Evolutionary conservation across 1,284 basidiomycete genomes (phyloP), one percentile per base, ranked within the genome.

Genomic region (Puccinia horiana): DNA sequence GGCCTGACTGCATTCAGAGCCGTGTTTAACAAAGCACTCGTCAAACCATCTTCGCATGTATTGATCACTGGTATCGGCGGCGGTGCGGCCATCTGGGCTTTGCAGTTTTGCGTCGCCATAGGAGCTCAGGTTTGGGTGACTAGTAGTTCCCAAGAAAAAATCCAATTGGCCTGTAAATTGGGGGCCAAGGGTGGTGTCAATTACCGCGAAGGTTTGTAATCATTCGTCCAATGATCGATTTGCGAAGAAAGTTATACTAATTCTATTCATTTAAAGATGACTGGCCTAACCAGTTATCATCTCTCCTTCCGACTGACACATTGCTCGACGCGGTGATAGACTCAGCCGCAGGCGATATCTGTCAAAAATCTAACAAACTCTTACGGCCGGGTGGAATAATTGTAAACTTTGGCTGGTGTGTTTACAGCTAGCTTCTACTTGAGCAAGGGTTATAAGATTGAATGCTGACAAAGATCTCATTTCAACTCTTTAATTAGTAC

Each of bases 101-200:
- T 80, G 29, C 78, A 80, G 69, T 80, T 80, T 40, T 70, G 67
- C 67, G 23, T 73, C 23, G 78, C 78, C 14, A 32, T 61, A n/a
- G 78, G 78, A n/a, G 65, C 67, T 11, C 58, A 70, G 35, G 78
- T 80, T 32, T 80, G 78, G 78, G 78, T 80, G 2, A 73, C 67
- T 4, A 80, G 78, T 49, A 70, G 78, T 3, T 73, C 37, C 32
- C 52, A 80, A 3, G n/a, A 80, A 54, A 80, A 80, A 32, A 35
- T 80, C 1, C 12, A 80, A 16, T 29, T 12, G 5, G 78, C 78
- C 12, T 58, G 54, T 44, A 23, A 35, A 47, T 69, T 80, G 42
- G 78, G 78, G 26, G 78, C 78, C n/a, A 42, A 72, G 56, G 78
- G n/a, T 80, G 78, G 78, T 6, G 78, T 80, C 9, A 73, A 73